Percentiles rank a stretch among this genome's conserved stretches.
These are phyloP conservation scores for Penicillium crystallinum DNA, from an alignment of 495 filamentous ascomycete genomes.

Conservation along the genomic window DNA sequence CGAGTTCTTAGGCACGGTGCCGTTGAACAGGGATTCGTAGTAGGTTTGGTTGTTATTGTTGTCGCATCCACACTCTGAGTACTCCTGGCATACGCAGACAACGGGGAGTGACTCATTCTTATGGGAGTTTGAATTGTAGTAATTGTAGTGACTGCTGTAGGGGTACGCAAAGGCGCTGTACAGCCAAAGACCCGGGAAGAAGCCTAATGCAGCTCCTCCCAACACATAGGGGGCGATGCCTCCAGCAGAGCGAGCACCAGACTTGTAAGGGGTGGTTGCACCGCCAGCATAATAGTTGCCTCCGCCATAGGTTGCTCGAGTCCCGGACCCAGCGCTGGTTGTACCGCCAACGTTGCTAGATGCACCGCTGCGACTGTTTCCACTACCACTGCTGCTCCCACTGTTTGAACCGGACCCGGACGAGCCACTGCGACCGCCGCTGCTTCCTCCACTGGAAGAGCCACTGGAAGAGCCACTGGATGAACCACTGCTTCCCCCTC, in stretches of 20 bases:
- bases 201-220: constrained; percentile 49
- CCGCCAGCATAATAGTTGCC: constrained; percentile 78
- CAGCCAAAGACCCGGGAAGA: constrained; percentile 60
- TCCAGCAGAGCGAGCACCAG: constrained; percentile 52
- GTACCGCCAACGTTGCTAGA: constrained; percentile 54
- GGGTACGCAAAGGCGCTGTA: constrained; percentile 51
- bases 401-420: constrained; percentile 23
- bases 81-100: constrained; percentile 66
- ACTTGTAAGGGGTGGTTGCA: constrained; percentile 57
- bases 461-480: too few species aligned
- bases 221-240: constrained; percentile 58
- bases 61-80: constrained; percentile 76
- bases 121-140: constrained; percentile 36
- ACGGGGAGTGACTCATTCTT: constrained; percentile 69
- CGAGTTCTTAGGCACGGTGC: constrained; percentile 63
- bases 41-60: constrained; percentile 58
- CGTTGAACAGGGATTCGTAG: constrained; percentile 55
- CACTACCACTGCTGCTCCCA: constrained; percentile 18
- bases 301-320: constrained; percentile 48
- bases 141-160: constrained; percentile 62
- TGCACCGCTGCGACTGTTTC: constrained; percentile 18
- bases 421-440: constrained; percentile 20
- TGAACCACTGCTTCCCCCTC: constrained; percentile 21
- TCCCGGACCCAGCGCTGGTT: constrained; percentile 61
- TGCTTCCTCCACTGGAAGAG: constrained; percentile 16